These are phyloP conservation scores for Cercospora beticola DNA, from an alignment of 2,329 filamentous ascomycete genomes.

Conservation along the genomic window DNA sequence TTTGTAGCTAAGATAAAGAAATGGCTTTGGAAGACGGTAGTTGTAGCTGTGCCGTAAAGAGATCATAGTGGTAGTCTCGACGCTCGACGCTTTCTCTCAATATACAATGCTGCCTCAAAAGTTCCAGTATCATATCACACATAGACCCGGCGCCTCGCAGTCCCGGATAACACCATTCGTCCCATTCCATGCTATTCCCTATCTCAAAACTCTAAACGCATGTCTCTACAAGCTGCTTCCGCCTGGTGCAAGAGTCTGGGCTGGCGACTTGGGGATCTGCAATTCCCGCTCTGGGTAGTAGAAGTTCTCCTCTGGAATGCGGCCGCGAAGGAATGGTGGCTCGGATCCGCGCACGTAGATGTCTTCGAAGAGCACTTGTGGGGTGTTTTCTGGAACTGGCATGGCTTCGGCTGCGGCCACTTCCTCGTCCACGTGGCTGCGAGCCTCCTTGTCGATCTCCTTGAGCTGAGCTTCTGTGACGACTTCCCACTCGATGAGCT, in stretches of 20 bases:
- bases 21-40: background rate
- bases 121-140: conserved; percentile 14
- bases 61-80: background rate
- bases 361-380: conserved; percentile 89
- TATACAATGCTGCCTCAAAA: conserved; percentile 20
- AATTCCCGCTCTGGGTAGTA: conserved; percentile 56
- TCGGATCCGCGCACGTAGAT: conserved; percentile 89
- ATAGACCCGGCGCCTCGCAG: conserved; percentile 16
- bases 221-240: conserved; percentile 18
- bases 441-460: conserved; percentile 89
- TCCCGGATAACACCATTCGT: conserved; percentile 9
- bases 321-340: conserved; percentile 82
- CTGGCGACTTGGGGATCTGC: conserved; percentile 33
- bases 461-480: conserved; percentile 94
- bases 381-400: conserved; percentile 72
- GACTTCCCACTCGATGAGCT: conserved; percentile 93
- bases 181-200: conserved; percentile 8
- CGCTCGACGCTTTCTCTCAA: conserved; percentile 8
- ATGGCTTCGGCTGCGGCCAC: conserved; percentile 89
- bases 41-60: background rate
- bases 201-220: conserved; percentile 2
- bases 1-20: no score
- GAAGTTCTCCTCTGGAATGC: conserved; percentile 89
- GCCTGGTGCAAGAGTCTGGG: conserved; percentile 29
- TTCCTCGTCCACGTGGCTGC: conserved; percentile 81